phyloP scores from a whole-genome alignment of 2,329 filamentous ascomycete species.

The Dactylellina haptotyla region DNA sequence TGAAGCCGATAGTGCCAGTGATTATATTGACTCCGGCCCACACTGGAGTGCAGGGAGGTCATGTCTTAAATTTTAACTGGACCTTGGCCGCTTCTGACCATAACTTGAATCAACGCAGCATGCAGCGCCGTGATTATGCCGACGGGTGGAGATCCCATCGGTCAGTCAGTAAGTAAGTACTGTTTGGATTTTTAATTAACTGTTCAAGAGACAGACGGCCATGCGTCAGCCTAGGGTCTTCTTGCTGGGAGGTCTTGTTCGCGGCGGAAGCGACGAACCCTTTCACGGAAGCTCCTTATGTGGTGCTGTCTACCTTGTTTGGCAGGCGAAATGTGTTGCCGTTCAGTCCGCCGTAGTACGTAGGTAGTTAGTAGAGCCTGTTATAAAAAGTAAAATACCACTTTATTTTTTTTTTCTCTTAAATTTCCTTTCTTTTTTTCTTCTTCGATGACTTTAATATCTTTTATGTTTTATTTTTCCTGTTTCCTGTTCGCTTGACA shows the following conservation, averaged over 20 bases:
- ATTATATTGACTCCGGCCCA: conserved; percentile 29
- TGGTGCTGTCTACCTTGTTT: neutral
- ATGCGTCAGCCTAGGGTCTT: neutral
- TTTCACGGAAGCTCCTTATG: conserved; percentile 10
- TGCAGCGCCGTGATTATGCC: conserved; percentile 42
- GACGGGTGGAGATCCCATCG: conserved; percentile 46
- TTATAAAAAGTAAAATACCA: neutral
- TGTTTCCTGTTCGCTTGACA: neutral
- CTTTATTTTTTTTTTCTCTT: no score
- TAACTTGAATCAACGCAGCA: conserved; percentile 27
- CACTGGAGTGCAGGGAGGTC: conserved; percentile 4
- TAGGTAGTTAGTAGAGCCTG: neutral
- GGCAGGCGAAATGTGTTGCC: conserved; percentile 5
- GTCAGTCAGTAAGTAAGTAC: no score
- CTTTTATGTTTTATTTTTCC: neutral
- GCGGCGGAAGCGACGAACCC: conserved; percentile 8
- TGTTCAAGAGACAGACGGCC: no score
- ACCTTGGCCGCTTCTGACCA: conserved; percentile 8
- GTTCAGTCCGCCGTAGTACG: neutral
- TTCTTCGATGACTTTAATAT: no score
- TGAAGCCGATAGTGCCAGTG: conserved; percentile 24
- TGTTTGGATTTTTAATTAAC: no score
- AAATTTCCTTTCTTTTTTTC: neutral
- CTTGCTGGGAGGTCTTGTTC: neutral
- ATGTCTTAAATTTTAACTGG: conserved; percentile 10